Percentiles rank a stretch among this genome's conserved stretches.
These are phyloP conservation scores for Leccinum obscurum DNA, from an alignment of 768 basidiomycete genomes.

Conservation along the genomic window DNA sequence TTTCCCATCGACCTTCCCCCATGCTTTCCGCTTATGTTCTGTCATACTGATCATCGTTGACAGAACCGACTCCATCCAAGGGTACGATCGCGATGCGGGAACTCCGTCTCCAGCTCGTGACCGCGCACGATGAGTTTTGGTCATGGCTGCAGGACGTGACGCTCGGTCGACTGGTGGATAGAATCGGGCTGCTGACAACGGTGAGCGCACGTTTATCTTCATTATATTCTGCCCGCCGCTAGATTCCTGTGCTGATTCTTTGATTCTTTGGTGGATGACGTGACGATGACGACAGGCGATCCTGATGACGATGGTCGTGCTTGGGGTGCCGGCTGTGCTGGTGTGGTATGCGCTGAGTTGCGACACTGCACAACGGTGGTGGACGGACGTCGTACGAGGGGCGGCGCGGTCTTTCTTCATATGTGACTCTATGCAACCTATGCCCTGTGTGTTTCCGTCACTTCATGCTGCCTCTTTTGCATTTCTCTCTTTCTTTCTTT, in stretches of 20 bases:
- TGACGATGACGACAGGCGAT: constrained; percentile 15
- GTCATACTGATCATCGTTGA: not conserved
- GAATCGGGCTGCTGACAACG: constrained; percentile 21
- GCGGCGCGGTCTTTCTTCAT: not conserved
- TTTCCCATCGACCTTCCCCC: not conserved
- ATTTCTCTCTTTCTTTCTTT: not conserved
- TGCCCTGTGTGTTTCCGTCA: not conserved
- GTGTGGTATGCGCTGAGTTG: constrained; percentile 19
- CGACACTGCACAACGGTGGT: constrained; percentile 10
- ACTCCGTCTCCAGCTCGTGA: constrained; percentile 26
- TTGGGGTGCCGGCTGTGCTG: constrained; percentile 21
- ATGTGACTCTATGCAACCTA: constrained; percentile 1
- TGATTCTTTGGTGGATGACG: not conserved
- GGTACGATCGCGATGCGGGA: constrained; percentile 22
- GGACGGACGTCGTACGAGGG: constrained; percentile 2
- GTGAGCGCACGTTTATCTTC: not conserved
- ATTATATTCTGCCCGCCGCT: not conserved
- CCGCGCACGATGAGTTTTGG: constrained; percentile 19
- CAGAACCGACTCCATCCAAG: constrained; percentile 32
- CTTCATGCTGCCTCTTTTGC: constrained; percentile 6
- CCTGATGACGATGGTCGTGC: constrained; percentile 17
- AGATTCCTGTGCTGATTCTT: not conserved
- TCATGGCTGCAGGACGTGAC: constrained; percentile 22
- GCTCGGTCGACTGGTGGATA: constrained; percentile 26
- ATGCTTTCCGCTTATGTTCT: not conserved